phyloP scores from a whole-genome alignment of 2,329 filamentous ascomycete genomes.

The Trichoderma arundinaceum region DNA sequence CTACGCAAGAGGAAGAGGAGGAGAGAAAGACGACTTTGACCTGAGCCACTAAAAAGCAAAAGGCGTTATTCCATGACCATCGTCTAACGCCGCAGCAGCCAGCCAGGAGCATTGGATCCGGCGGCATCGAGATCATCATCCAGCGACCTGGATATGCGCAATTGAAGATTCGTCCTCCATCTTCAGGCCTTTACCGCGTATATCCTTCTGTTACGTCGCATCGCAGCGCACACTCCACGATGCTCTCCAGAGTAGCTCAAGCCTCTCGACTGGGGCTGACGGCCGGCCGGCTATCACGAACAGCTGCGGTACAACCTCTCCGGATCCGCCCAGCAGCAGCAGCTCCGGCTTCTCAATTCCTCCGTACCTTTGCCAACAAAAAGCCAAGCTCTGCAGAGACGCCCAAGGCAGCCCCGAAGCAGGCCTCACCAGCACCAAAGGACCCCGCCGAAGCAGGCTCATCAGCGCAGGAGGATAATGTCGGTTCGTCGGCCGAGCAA shows the following conservation, averaged over 20 bases:
- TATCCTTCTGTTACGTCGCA: constrained; percentile 1
- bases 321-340: constrained; percentile 37
- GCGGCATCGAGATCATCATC: constrained; percentile 11
- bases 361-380: constrained; percentile 41
- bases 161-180: constrained; percentile 10
- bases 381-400: constrained; percentile 36
- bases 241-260: constrained; percentile 48
- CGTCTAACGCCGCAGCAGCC: background rate
- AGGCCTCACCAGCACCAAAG: constrained; percentile 25
- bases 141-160: constrained; percentile 26
- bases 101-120: constrained; percentile 8
- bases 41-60: constrained; percentile 19
- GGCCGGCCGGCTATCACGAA: constrained; percentile 40
- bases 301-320: constrained; percentile 37
- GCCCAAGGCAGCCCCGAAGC: constrained; percentile 5
- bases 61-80: background rate
- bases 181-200: background rate
- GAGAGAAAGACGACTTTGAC: constrained; percentile 1
- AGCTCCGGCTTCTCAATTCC: constrained; percentile 38
- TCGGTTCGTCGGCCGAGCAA: constrained; percentile 36
- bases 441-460: constrained; percentile 21
- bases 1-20: constrained; percentile 4
- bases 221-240: constrained; percentile 40
- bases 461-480: constrained; percentile 32
- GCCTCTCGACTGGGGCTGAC: constrained; percentile 44